These are phyloP conservation scores for Anthracocystis panici-leucophaei DNA, from an alignment of 1,284 basidiomycete genomes.

Conservation along the genomic window DNA sequence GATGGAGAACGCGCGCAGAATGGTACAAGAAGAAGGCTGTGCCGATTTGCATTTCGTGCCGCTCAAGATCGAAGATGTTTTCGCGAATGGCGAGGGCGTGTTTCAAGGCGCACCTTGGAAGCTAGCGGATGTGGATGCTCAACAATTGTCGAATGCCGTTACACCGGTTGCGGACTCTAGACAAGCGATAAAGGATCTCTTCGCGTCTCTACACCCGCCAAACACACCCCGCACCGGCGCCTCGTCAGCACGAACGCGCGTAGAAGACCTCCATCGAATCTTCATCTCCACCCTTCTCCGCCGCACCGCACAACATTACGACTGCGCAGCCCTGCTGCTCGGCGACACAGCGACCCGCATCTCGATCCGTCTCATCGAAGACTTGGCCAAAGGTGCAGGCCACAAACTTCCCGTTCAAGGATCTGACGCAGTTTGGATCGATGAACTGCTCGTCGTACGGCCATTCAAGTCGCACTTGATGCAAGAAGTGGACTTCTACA, in stretches of 20 bases:
- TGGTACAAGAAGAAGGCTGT: constrained; percentile 47
- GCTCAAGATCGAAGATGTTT: constrained; percentile 53
- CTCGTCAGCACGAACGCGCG: constrained; percentile 54
- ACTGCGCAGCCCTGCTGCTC: constrained; percentile 54
- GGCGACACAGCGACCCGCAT: constrained; percentile 53
- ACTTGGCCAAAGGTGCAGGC: constrained; percentile 59
- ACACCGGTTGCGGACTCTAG: constrained; percentile 10
- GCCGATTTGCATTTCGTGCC: constrained; percentile 43
- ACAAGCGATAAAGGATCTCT: constrained; percentile 37
- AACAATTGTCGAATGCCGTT: constrained; percentile 10
- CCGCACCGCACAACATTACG: constrained; percentile 32
- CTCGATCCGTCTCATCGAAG: constrained; percentile 59
- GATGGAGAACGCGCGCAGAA: constrained; percentile 32
- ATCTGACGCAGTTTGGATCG: constrained; percentile 54
- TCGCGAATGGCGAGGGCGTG: neutral
- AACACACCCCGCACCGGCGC: constrained; percentile 41
- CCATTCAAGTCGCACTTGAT: constrained; percentile 49
- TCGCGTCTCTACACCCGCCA: constrained; percentile 38
- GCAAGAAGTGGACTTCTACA: constrained; percentile 57
- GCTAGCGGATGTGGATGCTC: constrained; percentile 11
- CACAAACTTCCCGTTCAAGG: constrained; percentile 62
- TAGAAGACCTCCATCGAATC: constrained; percentile 59
- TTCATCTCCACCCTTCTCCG: constrained; percentile 48
- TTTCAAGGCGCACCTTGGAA: constrained; percentile 12
- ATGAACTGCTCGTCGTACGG: constrained; percentile 53